Evolutionary conservation across 1,139 yeast species (phyloP), one percentile per base, ranked within the genome.

Genomic region (Kurtzmaniella quercitrusa): DNA sequence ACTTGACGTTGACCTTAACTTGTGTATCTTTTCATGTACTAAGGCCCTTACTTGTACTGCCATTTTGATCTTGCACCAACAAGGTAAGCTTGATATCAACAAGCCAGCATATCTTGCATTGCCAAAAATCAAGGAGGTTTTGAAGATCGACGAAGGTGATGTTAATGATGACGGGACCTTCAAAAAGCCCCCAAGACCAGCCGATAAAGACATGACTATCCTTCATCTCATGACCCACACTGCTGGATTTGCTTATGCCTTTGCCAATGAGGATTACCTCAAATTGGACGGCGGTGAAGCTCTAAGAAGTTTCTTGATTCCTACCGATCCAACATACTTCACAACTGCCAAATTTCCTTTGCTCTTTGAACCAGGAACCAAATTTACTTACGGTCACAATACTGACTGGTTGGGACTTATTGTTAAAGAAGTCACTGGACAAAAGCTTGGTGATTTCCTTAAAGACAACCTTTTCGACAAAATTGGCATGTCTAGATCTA

Each of bases 341-440:
- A 47, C 57, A 37, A 57, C 60, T 37, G 54, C 57, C 2, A 58
- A 62, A 46, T 58, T 58, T 43, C 83, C 83, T 0, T 62, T 79
- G 41, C 46, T 68, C 3, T 67, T 64, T 45, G 82, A 79, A 51
- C 85, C 85, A 1, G 84, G 84, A 1, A 57, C 75, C 0, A 51
- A 58, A 9, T 79, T 79, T 74, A 55, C 58, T 42, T 79, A 79
- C 54, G 84, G 85, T 15, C 68, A 68, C 42, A 66, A 70, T 42
- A 60, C 68, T 33, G 85, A 79, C 51, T 75, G 82, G 80, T 70
- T 75, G 3, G 82, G 84, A 1, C 58, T 66, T 29, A 63, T 76
- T 1, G 59, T 79, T 23, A 67, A 75, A 49, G 60, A 62, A 31
- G 63, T 75, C 14, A 54, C 75, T 2, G 81, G 81, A 2, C 46